Percentiles rank a stretch among this genome's conserved stretches.
Conservation (phyloP, 805 yeast genomes). For the Zygotorulaspora danielsina region DNA sequence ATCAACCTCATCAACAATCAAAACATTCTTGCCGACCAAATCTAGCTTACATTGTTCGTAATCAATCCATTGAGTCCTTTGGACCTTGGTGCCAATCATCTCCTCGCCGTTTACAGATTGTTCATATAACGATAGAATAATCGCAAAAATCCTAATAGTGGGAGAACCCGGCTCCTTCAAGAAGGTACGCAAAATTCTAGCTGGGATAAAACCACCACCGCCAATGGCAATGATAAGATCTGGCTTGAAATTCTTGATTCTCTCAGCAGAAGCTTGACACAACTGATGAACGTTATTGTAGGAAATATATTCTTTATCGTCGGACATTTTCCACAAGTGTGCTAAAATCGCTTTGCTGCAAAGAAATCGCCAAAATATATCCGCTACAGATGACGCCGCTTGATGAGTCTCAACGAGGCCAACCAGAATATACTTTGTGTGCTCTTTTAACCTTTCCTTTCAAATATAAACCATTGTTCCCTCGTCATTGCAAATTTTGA, state of each 20-base stretch:
- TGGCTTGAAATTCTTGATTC: conserved; percentile 68
- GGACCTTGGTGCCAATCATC: conserved; percentile 59
- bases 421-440: too few species aligned
- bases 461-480: too few species aligned
- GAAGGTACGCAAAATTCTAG: conserved; percentile 91
- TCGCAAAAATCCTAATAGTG: conserved; percentile 90
- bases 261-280: conserved; percentile 59
- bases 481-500: background rate
- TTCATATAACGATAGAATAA: conserved; percentile 87
- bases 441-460: too few species aligned
- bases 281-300: conserved; percentile 78
- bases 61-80: conserved; percentile 81
- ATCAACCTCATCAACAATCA: conserved; percentile 80
- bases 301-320: conserved; percentile 63
- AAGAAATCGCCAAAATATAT: too few species aligned
- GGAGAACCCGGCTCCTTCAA: conserved; percentile 83
- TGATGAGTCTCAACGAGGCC: too few species aligned
- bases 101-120: conserved; percentile 58
- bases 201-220: conserved; percentile 97
- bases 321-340: conserved; percentile 25
- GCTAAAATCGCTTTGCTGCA: too few species aligned
- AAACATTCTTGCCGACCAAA: conserved; percentile 62
- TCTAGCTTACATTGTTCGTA: conserved; percentile 56
- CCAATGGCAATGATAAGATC: conserved; percentile 93
- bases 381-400: too few species aligned